Evolutionary conservation across 345 rosid species (phyloP).

Genomic region (Sonneratia alba): DNA sequence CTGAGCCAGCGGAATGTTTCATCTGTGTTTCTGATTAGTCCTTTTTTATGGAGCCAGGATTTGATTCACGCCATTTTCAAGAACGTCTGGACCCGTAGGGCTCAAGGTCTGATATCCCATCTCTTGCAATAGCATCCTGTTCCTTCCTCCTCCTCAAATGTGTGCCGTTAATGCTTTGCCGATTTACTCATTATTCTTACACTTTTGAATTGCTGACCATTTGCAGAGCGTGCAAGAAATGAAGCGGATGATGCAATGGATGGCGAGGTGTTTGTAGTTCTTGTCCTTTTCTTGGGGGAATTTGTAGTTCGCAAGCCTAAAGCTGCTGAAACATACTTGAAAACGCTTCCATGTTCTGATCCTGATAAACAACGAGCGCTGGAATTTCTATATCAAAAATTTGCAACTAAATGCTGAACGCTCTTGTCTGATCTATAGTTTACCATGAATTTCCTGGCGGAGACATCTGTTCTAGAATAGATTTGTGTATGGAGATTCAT

Average conservation of each 20-base stretch:
- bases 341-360: not conserved
- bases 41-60: slow-evolving; percentile 26
- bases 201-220: not conserved
- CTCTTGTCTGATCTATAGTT: not conserved
- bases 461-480: not conserved
- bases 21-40: not conserved
- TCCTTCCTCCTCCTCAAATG: not conserved
- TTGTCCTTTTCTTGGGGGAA: not conserved
- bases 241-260: slow-evolving; percentile 40
- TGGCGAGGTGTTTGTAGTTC: slow-evolving; percentile 36
- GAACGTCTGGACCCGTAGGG: slow-evolving; percentile 57
- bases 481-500: not conserved
- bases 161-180: not conserved
- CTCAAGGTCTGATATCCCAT: slow-evolving; percentile 36
- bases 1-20: not conserved
- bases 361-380: not conserved
- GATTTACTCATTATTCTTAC: not conserved
- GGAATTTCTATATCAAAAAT: not conserved
- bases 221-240: slow-evolving; percentile 54
- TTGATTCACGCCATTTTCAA: slow-evolving; percentile 81
- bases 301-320: not conserved
- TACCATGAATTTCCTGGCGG: not conserved
- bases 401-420: not conserved
- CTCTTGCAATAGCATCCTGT: not conserved
- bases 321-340: not conserved